phyloP scores from a whole-genome alignment of 2,329 filamentous ascomycete genomes.

The Verruconis gallopava region DNA sequence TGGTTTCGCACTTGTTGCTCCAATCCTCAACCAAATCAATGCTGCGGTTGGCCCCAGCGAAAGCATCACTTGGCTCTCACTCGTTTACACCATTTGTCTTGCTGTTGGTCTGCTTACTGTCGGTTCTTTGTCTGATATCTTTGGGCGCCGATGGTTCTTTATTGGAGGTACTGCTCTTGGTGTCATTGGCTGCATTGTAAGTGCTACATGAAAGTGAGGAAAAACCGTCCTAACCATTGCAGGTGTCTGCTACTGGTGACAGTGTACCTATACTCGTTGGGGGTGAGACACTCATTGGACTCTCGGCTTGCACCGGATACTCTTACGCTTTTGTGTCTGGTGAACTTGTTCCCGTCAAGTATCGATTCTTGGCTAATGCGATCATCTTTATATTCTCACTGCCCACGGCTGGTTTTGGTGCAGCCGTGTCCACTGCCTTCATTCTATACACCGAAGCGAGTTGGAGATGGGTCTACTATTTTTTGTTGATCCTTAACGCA shows the following conservation, averaged over 20 bases:
- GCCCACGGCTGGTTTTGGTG: slow-evolving; percentile 13
- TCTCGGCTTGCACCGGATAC: slow-evolving; percentile 9
- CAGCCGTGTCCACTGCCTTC: slow-evolving; percentile 14
- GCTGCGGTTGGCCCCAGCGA: slow-evolving; percentile 26
- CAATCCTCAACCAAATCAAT: slow-evolving; percentile 9
- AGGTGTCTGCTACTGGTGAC: slow-evolving; percentile 13
- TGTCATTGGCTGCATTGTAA: slow-evolving; percentile 7
- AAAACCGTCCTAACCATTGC: too few species aligned
- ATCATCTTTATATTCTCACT: slow-evolving; percentile 14
- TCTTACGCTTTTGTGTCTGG: slow-evolving; percentile 15
- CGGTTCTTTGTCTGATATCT: slow-evolving; percentile 18
- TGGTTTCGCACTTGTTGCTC: slow-evolving; percentile 10
- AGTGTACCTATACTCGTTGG: slow-evolving; percentile 12
- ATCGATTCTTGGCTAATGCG: slow-evolving; percentile 14
- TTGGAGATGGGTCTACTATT: slow-evolving; percentile 16
- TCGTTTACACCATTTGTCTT: slow-evolving; percentile 9
- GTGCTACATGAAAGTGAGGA: too few species aligned
- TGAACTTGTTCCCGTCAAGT: slow-evolving; percentile 17
- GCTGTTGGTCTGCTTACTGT: slow-evolving; percentile 14
- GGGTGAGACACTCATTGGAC: slow-evolving; percentile 13
- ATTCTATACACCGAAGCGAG: slow-evolving; percentile 13
- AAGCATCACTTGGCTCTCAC: slow-evolving; percentile 16
- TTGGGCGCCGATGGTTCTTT: slow-evolving; percentile 16
- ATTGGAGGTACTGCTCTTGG: slow-evolving; percentile 6
- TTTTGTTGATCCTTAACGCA: slow-evolving; percentile 13